These are phyloP conservation scores for Aspergillus terreus DNA, from an alignment of 2,329 filamentous ascomycete genomes.

Conservation along the genomic window DNA sequence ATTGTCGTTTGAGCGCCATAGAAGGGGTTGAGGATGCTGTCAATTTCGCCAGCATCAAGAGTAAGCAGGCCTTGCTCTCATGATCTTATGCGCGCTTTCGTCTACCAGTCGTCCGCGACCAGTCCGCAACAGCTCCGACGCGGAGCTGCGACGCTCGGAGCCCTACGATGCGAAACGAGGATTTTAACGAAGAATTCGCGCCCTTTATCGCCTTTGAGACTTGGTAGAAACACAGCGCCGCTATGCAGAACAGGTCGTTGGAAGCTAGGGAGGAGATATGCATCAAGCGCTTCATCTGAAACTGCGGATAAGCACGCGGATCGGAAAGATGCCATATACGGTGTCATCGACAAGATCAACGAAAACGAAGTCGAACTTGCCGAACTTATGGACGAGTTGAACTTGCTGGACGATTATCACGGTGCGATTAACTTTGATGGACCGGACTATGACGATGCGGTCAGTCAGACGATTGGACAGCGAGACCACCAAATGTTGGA, in stretches of 20 bases:
- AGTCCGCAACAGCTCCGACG: slow-evolving; percentile 22
- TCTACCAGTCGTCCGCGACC: slow-evolving; percentile 15
- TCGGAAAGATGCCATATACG: slow-evolving; percentile 30
- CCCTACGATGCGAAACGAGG: slow-evolving; percentile 14
- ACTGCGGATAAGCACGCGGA: slow-evolving; percentile 14
- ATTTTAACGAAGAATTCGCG: slow-evolving; percentile 7
- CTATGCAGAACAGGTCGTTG: slow-evolving; percentile 2
- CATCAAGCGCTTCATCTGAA: slow-evolving; percentile 19
- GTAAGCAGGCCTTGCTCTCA: slow-evolving; percentile 26
- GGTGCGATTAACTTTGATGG: slow-evolving; percentile 20
- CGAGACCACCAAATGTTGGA: slow-evolving; percentile 31
- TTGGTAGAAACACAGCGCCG: not conserved
- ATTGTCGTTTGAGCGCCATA: slow-evolving; percentile 7
- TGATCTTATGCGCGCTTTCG: slow-evolving; percentile 21
- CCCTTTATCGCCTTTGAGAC: slow-evolving; percentile 1
- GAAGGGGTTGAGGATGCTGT: slow-evolving; percentile 30
- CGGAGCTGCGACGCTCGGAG: slow-evolving; percentile 20
- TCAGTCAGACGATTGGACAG: slow-evolving; percentile 27
- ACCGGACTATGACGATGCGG: slow-evolving; percentile 24
- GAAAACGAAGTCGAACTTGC: slow-evolving; percentile 32
- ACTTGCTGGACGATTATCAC: slow-evolving; percentile 26
- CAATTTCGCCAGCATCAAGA: slow-evolving; percentile 27
- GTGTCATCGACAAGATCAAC: slow-evolving; percentile 36
- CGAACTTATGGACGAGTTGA: slow-evolving; percentile 32
- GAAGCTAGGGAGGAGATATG: slow-evolving; percentile 16